phyloP scores from a whole-genome alignment of 2,329 filamentous ascomycete genomes.

The Diaporthe humulicola region DNA sequence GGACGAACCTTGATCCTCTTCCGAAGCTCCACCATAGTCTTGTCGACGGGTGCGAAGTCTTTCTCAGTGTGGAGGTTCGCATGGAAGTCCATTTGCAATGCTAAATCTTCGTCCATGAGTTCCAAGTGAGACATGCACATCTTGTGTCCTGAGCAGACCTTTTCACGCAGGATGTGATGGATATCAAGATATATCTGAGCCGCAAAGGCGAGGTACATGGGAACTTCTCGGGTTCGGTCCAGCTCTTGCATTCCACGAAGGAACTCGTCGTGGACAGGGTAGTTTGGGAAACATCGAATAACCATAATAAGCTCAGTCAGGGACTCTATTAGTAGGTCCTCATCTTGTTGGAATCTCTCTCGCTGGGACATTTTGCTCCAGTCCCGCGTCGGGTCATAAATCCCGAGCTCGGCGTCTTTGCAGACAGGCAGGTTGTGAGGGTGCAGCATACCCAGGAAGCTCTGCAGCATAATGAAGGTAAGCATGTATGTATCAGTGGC shows the following conservation, averaged over 20 bases:
- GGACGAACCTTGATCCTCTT: neutral
- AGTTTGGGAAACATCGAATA: neutral
- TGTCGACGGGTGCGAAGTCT: too few species aligned
- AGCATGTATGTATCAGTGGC: slow-evolving; percentile 43
- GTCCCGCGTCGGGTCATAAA: slow-evolving; percentile 44
- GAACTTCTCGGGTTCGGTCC: neutral
- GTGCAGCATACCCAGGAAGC: slow-evolving; percentile 39
- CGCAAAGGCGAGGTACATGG: slow-evolving; percentile 1
- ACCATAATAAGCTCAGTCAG: neutral
- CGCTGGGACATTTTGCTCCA: slow-evolving; percentile 36
- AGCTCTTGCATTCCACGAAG: neutral
- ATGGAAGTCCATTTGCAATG: neutral
- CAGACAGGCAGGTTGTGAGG: slow-evolving; percentile 40
- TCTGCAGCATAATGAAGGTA: slow-evolving; percentile 39
- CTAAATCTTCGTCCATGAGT: neutral
- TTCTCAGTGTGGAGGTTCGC: neutral
- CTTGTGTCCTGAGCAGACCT: neutral
- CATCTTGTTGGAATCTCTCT: slow-evolving; percentile 1
- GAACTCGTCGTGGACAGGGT: neutral
- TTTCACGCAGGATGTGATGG: neutral
- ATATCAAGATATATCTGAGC: neutral
- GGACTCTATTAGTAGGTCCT: neutral
- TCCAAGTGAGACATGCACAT: neutral
- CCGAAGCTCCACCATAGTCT: neutral
- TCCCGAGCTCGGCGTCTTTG: slow-evolving; percentile 45